phyloP scores from a whole-genome alignment of 169 alveolate species.

The Nephromyces sp. region DNA sequence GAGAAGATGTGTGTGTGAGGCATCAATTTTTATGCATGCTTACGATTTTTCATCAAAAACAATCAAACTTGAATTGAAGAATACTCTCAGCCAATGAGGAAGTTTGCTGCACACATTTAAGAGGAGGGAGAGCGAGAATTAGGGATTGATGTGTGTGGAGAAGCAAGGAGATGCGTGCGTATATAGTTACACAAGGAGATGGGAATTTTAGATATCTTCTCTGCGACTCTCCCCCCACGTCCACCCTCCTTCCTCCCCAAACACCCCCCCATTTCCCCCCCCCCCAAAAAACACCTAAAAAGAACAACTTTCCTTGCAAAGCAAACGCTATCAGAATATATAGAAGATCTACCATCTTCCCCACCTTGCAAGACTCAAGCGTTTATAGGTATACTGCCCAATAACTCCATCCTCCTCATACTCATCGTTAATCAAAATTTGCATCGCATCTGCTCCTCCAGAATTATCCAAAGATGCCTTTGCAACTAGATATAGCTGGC shows the following conservation, averaged over 20 bases:
- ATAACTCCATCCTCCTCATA: background rate
- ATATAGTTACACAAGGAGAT: no score
- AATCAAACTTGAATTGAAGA: conserved; percentile 38
- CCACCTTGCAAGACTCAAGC: conserved; percentile 23
- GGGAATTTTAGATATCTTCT: no score
- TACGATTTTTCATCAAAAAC: conserved; percentile 42
- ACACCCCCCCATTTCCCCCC: background rate
- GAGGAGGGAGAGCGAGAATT: no score
- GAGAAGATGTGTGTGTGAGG: no score
- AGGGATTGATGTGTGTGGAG: no score
- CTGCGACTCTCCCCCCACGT: no score
- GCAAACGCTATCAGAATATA: background rate
- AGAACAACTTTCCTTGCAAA: background rate
- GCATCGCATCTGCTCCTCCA: conserved; percentile 16
- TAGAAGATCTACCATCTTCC: background rate
- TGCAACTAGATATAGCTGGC: conserved; percentile 43
- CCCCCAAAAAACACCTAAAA: background rate
- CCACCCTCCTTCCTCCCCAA: background rate
- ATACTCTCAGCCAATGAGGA: conserved; percentile 47
- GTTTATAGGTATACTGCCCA: conserved; percentile 39
- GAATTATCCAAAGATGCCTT: conserved; percentile 38
- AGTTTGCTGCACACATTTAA: conserved; percentile 28
- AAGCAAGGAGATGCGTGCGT: no score
- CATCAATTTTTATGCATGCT: no score
- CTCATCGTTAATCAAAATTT: conserved; percentile 25